phyloP scores from a whole-genome alignment of 2,329 filamentous ascomycete species.

The Didymella pinodella region DNA sequence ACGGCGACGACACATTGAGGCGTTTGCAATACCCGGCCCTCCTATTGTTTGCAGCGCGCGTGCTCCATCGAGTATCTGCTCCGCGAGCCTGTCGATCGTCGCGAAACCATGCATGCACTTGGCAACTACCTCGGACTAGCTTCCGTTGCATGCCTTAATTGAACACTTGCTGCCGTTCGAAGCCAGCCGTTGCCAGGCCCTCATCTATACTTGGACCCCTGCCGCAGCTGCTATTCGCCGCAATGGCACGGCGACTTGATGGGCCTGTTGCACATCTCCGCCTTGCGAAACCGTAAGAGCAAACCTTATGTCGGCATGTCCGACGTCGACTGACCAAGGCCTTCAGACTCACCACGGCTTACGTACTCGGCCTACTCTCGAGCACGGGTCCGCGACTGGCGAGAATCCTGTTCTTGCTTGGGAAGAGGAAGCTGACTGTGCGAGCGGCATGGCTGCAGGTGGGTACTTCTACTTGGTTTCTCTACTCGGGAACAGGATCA shows the following conservation, averaged over 20 bases:
- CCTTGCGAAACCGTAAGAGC: slow-evolving; percentile 18
- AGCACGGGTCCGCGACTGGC: slow-evolving; percentile 36
- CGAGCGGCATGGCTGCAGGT: slow-evolving; percentile 35
- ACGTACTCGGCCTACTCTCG: slow-evolving; percentile 40
- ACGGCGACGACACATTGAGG: not conserved
- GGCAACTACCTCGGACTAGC: slow-evolving; percentile 17
- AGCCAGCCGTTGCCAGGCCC: not conserved
- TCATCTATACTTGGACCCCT: slow-evolving; percentile 19
- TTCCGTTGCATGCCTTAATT: slow-evolving; percentile 14
- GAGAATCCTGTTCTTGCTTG: slow-evolving; percentile 28
- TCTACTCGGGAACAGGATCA: not conserved
- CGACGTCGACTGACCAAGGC: slow-evolving; percentile 9
- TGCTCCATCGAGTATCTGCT: slow-evolving; percentile 16
- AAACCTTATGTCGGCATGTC: slow-evolving; percentile 3
- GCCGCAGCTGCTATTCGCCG: slow-evolving; percentile 15
- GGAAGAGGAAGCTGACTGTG: slow-evolving; percentile 29
- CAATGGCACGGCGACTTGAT: slow-evolving; percentile 12
- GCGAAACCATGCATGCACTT: slow-evolving; percentile 17
- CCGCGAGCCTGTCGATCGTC: slow-evolving; percentile 17
- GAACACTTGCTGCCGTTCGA: slow-evolving; percentile 21
- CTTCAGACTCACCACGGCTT: slow-evolving; percentile 37
- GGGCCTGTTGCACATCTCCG: slow-evolving; percentile 11
- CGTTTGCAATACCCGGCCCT: slow-evolving; percentile 3
- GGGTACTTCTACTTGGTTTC: slow-evolving; percentile 12
- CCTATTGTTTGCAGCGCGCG: slow-evolving; percentile 7